Base-by-base conservation (phyloP, 345 rosid genomes). In the Pugionium dolabratum region DNA sequence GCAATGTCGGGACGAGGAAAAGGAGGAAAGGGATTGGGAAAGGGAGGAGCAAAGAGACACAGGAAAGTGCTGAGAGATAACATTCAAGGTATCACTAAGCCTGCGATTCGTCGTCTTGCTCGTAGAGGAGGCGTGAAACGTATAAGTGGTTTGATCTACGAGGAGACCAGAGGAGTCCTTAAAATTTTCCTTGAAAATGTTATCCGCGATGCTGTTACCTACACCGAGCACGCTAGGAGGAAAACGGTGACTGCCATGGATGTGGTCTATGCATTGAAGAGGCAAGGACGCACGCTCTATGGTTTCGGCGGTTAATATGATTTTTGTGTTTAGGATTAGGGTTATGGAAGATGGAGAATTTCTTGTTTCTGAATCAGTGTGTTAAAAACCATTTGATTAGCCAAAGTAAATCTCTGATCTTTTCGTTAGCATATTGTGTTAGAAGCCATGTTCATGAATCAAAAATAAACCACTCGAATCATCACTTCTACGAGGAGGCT, bases 401-500 rank as follows among this genome's bases (percentile, higher is more conserved):
- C 18, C 18, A 18, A 18, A 18, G 18, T 18, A 18, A 18, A 18
- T 18, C 18, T 18, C 18, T 18, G 18, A 18, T 18, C 18, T 18
- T 18, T 18, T 18, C 18, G 18, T 18, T 18, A 18, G 0, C n/a
- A n/a, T 18, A 18, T 0, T 18, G 18, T 18, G 18, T 18, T 18
- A 18, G 18, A 18, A 18, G 0, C 0, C 18, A 18, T 18, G 18
- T 18, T 18, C 18, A 18, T 18, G 18, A 18, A 18, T 18, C 18
- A 18, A 18, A 18, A 18, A 18, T 18, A 18, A 18, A 18, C 18
- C 18, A 18, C 18, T 18, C 2, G 99, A 84, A 76, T 94, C 99
- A 10, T 94, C 95, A 39, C 96, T 90, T 70, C 85, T 83, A 50
- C 97, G 79, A 1, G 99, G 97, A 62, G 96, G 95, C 78, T 94